These are phyloP conservation scores for Brassica balearica DNA, from an alignment of 441 rosid species.

Conservation along the genomic window DNA sequence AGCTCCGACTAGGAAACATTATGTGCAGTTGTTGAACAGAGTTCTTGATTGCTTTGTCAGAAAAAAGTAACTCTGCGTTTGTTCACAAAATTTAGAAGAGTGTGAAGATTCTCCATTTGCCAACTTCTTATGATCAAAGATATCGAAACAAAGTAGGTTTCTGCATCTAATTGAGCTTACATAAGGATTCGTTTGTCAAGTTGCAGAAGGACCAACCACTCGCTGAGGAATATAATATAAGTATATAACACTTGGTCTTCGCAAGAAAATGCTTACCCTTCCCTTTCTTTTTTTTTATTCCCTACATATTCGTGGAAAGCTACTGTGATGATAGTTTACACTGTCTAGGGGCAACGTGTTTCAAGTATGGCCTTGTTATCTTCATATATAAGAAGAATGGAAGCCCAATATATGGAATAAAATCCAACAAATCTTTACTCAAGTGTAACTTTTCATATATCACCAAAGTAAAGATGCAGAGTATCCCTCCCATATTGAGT, in stretches of 20 bases:
- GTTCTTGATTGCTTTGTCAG: no score
- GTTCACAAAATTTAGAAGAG: not conserved
- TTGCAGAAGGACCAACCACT: constrained; percentile 48
- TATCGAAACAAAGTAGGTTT: not conserved
- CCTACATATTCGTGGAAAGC: constrained; percentile 52
- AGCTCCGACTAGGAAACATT: not conserved
- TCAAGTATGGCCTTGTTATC: constrained; percentile 44
- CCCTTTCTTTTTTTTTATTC: not conserved
- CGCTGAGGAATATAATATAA: constrained; percentile 25
- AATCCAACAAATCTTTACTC: constrained; percentile 26
- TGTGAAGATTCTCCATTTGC: not conserved
- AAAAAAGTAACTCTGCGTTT: not conserved
- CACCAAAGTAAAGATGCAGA: constrained; percentile 18
- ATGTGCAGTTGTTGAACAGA: no score
- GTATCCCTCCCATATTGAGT: not conserved
- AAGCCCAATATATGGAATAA: constrained; percentile 22
- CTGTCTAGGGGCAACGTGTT: constrained; percentile 35
- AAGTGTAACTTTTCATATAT: constrained; percentile 12
- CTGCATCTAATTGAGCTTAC: not conserved
- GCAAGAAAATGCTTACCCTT: constrained; percentile 35
- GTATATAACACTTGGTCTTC: not conserved
- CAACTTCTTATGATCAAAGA: not conserved
- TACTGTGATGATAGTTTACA: constrained; percentile 23
- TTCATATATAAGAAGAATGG: constrained; percentile 48
- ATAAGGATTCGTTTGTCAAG: constrained; percentile 35